phyloP scores from a whole-genome alignment of 805 yeast species.

The Wickerhamomyces rabaulensis region DNA sequence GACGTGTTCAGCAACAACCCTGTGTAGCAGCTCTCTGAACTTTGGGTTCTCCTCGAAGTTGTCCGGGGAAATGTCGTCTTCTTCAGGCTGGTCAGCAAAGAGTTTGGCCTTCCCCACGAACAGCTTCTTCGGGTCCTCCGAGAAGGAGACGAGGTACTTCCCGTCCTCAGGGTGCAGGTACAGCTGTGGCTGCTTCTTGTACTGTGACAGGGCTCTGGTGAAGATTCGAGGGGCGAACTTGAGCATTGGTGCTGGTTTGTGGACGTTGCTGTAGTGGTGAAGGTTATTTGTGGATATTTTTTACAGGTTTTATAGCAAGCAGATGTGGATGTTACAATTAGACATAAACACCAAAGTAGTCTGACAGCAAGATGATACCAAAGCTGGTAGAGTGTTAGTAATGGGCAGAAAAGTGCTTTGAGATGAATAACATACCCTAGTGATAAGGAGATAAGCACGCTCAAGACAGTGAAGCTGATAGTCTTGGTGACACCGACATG shows the following conservation, averaged over 20 bases:
- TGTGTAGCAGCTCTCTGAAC: slow-evolving; percentile 8
- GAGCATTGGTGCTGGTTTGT: neutral
- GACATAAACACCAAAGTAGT: slow-evolving; percentile 43
- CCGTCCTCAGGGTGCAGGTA: slow-evolving; percentile 8
- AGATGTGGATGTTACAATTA: slow-evolving; percentile 7
- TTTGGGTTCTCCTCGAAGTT: slow-evolving; percentile 9
- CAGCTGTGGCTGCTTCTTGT: slow-evolving; percentile 9
- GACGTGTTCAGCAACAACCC: slow-evolving; percentile 17
- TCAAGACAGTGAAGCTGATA: neutral
- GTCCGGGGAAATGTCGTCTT: neutral
- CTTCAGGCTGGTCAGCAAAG: neutral
- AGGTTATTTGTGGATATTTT: neutral
- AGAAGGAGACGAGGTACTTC: slow-evolving; percentile 10
- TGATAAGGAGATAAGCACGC: neutral
- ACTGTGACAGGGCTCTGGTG: neutral
- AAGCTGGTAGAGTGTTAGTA: slow-evolving; percentile 33
- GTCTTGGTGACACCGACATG: neutral
- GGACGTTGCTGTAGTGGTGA: neutral
- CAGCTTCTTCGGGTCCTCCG: slow-evolving; percentile 5
- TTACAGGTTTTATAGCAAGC: neutral
- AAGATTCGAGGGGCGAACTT: neutral
- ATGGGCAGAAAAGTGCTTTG: no score
- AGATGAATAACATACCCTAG: slow-evolving; percentile 16
- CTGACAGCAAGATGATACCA: slow-evolving; percentile 35
- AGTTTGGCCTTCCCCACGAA: slow-evolving; percentile 7